These are phyloP conservation scores for Penicillium sclerotigenum DNA, from an alignment of 2,329 filamentous ascomycete species.

Conservation along the genomic window DNA sequence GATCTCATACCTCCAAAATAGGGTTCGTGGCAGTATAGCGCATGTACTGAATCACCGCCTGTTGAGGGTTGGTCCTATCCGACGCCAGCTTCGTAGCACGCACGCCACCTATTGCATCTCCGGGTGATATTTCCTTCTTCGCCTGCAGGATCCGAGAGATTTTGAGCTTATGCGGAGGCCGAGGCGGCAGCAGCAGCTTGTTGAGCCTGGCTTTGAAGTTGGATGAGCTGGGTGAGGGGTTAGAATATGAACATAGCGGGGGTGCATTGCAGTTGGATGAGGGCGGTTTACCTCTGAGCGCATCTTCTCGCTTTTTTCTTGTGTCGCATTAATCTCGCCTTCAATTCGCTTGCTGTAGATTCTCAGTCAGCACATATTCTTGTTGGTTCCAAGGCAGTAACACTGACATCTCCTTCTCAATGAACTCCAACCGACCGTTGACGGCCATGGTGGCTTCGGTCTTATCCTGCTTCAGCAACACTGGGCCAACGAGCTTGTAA, in stretches of 20 bases:
- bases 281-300: constrained; percentile 58
- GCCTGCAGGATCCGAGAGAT: not conserved
- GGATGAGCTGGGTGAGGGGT: constrained; percentile 34
- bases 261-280: not conserved
- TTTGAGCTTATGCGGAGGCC: constrained; percentile 31
- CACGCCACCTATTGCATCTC: not conserved
- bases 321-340: constrained; percentile 60
- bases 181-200: constrained; percentile 32
- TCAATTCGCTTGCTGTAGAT: constrained; percentile 61
- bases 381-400: not conserved
- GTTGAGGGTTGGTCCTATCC: not conserved
- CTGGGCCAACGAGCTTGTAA: constrained; percentile 92
- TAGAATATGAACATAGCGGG: constrained; percentile 9
- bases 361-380: constrained; percentile 6
- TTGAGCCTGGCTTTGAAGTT: constrained; percentile 39
- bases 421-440: constrained; percentile 85
- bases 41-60: not conserved
- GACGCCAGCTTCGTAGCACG: not conserved
- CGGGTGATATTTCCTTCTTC: constrained; percentile 1
- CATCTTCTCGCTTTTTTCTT: constrained; percentile 63
- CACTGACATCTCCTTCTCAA: constrained; percentile 84
- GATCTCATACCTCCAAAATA: not conserved
- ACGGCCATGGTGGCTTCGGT: constrained; percentile 86
- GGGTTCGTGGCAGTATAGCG: not conserved
- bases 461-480: constrained; percentile 92